Conservation (phyloP, 1,284 basidiomycete genomes). For the Hymenochaete sp. region DNA sequence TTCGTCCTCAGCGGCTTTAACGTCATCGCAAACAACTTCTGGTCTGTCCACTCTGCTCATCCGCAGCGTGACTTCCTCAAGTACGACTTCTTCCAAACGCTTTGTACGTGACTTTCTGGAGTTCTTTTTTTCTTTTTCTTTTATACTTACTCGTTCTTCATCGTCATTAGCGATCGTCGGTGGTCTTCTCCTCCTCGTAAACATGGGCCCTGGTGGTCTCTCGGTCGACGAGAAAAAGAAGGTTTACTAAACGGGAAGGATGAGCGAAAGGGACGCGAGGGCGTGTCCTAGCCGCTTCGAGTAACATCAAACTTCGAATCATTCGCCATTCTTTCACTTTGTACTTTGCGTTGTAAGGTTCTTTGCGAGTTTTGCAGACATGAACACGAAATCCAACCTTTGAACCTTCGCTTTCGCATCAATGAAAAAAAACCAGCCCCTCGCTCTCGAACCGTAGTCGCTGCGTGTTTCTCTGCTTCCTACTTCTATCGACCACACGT, state of each 20-base stretch:
- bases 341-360: too few relatives aligned
- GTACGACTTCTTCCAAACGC: slow-evolving; percentile 92
- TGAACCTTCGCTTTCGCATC: too few relatives aligned
- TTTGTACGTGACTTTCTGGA: slow-evolving; percentile 49
- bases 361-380: too few relatives aligned
- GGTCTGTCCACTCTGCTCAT: slow-evolving; percentile 89
- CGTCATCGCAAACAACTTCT: slow-evolving; percentile 98
- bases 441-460: too few relatives aligned
- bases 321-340: too few relatives aligned
- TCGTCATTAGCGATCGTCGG: slow-evolving; percentile 81
- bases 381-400: too few relatives aligned
- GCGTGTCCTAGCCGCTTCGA: too few relatives aligned
- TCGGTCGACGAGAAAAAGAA: slow-evolving; percentile 99
- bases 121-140: background rate
- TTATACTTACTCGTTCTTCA: slow-evolving; percentile 18
- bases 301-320: too few relatives aligned
- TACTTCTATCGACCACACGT: too few relatives aligned
- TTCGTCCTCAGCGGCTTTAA: slow-evolving; percentile 91
- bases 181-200: slow-evolving; percentile 92
- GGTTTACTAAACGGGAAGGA: slow-evolving; percentile 62
- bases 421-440: too few relatives aligned
- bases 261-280: too few relatives aligned
- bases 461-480: too few relatives aligned
- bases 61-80: slow-evolving; percentile 98
- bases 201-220: slow-evolving; percentile 95